phyloP scores from a whole-genome alignment of 345 rosid genomes.

The Sonneratia alba region DNA sequence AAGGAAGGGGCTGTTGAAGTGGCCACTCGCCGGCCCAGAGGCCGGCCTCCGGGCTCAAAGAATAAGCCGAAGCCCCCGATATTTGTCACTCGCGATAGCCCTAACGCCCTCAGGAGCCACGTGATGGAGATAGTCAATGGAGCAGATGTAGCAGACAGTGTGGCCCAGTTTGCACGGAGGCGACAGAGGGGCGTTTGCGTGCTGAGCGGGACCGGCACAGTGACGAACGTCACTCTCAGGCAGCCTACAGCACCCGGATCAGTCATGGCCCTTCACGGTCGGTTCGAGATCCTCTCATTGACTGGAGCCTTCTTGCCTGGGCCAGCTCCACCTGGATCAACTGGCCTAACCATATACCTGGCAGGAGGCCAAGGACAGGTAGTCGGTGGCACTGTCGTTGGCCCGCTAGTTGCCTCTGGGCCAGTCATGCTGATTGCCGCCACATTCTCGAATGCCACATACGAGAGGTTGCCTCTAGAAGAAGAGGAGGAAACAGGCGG shows the following conservation, averaged over 20 bases:
- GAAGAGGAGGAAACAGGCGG: conserved; percentile 34
- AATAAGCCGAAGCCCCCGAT: conserved; percentile 53
- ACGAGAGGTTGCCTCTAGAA: conserved; percentile 50
- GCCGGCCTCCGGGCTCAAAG: conserved; percentile 52
- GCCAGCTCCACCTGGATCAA: conserved; percentile 48
- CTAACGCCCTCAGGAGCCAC: conserved; percentile 50
- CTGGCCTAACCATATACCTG: conserved; percentile 45
- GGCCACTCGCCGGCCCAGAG: conserved; percentile 33
- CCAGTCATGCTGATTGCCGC: conserved; percentile 54
- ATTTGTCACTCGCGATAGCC: conserved; percentile 51
- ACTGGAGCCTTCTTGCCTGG: conserved; percentile 52
- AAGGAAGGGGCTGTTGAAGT: conserved; percentile 39
- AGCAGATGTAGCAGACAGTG: conserved; percentile 43
- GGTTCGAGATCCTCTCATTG: conserved; percentile 49
- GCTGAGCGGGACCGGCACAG: conserved; percentile 48
- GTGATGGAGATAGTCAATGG: conserved; percentile 46
- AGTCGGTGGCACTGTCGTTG: conserved; percentile 49
- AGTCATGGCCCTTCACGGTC: conserved; percentile 44
- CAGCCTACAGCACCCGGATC: conserved; percentile 43
- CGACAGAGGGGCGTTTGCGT: conserved; percentile 55
- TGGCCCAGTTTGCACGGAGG: conserved; percentile 43
- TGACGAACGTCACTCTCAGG: conserved; percentile 44
- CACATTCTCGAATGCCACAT: conserved; percentile 51
- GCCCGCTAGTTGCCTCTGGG: conserved; percentile 44
- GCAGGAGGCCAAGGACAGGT: conserved; percentile 60